Evolutionary conservation across 768 basidiomycete species (phyloP).

Genomic region (Lentinula raphanica): DNA sequence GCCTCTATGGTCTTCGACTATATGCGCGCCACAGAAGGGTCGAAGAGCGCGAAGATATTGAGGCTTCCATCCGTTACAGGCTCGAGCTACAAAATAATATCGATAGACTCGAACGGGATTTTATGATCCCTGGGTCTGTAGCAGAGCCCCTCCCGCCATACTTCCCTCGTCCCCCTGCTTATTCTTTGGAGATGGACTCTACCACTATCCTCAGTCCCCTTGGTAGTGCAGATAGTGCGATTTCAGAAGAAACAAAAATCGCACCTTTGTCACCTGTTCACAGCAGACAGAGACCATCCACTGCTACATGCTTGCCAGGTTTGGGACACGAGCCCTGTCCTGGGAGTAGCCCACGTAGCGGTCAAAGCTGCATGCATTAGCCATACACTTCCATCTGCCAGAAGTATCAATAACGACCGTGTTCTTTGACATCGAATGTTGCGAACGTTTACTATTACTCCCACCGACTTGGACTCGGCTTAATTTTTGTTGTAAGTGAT

Average conservation of each 20-base stretch:
- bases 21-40: background rate
- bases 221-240: background rate
- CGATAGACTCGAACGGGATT: background rate
- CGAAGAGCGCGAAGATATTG: background rate
- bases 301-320: background rate
- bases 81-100: background rate
- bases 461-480: too few relatives aligned
- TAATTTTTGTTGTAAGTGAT: too few relatives aligned
- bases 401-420: background rate
- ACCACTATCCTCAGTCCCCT: background rate
- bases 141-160: slow-evolving; percentile 3
- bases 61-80: background rate
- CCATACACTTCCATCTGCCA: background rate
- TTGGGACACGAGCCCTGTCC: background rate
- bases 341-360: background rate
- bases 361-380: background rate
- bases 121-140: background rate
- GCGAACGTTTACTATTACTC: too few relatives aligned
- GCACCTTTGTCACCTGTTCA: background rate
- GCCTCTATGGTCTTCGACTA: background rate
- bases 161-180: slow-evolving; percentile 1
- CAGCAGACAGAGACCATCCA: background rate
- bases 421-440: too few relatives aligned
- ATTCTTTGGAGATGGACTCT: background rate
- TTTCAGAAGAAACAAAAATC: background rate